Conservation (phyloP, 1,284 basidiomycete species). For the Exobasidium rhododendri region DNA sequence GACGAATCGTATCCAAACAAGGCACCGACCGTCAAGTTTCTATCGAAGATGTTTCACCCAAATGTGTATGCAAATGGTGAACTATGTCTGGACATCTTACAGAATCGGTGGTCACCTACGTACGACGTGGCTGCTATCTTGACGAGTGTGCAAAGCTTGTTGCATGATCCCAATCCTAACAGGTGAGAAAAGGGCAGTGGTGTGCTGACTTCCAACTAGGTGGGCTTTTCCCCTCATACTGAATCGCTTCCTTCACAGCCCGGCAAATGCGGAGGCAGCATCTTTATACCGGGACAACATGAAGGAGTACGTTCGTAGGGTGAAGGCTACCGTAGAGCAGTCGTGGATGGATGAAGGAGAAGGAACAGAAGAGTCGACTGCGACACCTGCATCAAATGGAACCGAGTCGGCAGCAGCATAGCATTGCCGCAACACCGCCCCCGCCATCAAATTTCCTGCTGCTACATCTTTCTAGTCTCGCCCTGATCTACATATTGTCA, state of each 20-base stretch:
- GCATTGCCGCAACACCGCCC: background rate
- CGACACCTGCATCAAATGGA: background rate
- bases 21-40: slow-evolving; percentile 92
- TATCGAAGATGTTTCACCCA: slow-evolving; percentile 97
- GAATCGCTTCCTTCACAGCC: slow-evolving; percentile 61
- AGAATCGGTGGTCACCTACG: slow-evolving; percentile 96
- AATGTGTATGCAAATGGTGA: slow-evolving; percentile 98
- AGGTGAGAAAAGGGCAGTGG: slow-evolving; percentile 56
- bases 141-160: slow-evolving; percentile 87
- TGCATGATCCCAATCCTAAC: slow-evolving; percentile 97
- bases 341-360: slow-evolving; percentile 54
- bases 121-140: slow-evolving; percentile 98
- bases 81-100: slow-evolving; percentile 93
- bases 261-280: slow-evolving; percentile 95
- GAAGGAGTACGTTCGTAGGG: slow-evolving; percentile 91
- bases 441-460: background rate
- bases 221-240: background rate
- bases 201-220: too few relatives aligned
- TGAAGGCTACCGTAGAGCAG: slow-evolving; percentile 64
- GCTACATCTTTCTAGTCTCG: background rate
- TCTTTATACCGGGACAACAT: slow-evolving; percentile 94
- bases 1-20: slow-evolving; percentile 98
- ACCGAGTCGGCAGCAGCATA: background rate
- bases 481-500: background rate
- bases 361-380: slow-evolving; percentile 12